phyloP scores from a whole-genome alignment of 495 filamentous ascomycete species.

The Staphylotrichum longicolle region DNA sequence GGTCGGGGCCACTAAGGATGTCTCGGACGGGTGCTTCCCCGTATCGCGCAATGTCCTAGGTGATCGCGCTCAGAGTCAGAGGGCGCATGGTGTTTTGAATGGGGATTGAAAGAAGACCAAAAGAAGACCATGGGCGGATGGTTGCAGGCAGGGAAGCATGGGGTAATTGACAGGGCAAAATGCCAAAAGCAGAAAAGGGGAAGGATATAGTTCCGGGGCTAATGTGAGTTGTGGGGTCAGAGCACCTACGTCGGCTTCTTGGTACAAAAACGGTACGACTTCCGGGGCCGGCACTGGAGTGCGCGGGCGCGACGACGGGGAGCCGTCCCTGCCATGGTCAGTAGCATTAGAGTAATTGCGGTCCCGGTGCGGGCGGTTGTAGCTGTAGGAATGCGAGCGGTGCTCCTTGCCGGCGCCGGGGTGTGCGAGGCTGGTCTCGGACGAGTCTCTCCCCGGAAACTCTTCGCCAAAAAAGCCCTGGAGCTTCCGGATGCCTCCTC shows the following conservation, averaged over 20 bases:
- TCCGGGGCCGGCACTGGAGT: conserved; percentile 89
- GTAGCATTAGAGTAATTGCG: conserved; percentile 75
- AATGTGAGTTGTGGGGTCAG: conserved; percentile 20
- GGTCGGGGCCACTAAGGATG: conserved; percentile 66
- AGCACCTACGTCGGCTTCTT: conserved; percentile 73
- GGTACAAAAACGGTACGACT: conserved; percentile 93
- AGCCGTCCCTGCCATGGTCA: conserved; percentile 58
- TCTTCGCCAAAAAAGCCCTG: conserved; percentile 90
- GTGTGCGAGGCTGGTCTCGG: conserved; percentile 66
- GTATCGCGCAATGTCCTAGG: conserved; percentile 72
- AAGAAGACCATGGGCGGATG: not conserved
- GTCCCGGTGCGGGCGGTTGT: conserved; percentile 57
- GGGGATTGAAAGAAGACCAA: not conserved
- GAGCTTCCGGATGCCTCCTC: conserved; percentile 68
- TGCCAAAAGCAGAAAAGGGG: conserved; percentile 7
- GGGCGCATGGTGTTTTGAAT: conserved; percentile 2
- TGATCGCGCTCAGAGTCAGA: conserved; percentile 20
- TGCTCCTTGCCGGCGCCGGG: conserved; percentile 51
- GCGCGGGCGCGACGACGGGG: conserved; percentile 69
- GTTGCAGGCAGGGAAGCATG: conserved; percentile 3
- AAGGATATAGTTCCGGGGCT: conserved; percentile 14
- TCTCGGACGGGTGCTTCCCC: conserved; percentile 80
- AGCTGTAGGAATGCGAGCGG: conserved; percentile 57
- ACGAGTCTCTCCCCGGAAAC: conserved; percentile 64
- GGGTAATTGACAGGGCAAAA: conserved; percentile 3